Evolutionary conservation across 208 protist genomes (phyloP), one percentile per base, ranked within the genome.

Genomic region (Trypanosoma avium): DNA sequence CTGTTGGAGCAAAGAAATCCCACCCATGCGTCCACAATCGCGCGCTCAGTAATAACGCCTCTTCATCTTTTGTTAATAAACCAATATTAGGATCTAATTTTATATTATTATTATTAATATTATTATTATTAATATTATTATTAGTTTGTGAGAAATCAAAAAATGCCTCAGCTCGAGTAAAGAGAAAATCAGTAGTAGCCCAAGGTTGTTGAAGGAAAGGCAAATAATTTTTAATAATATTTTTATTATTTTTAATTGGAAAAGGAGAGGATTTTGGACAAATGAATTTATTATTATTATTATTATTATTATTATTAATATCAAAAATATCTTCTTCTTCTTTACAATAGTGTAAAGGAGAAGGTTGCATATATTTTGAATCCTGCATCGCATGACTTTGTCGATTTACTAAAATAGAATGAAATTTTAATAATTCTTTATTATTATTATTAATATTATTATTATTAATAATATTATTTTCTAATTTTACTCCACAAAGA

Each of bases 1-100:
- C 81, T 13, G 70, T 84, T 7, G 75, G 22, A 8, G 71, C 65
- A 64, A 83, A 82, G 1, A 83, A 49, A 50, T 87, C 78, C 73
- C 73, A 82, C 15, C 81, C 81, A 46, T 76, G 52, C 29, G 73
- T 81, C 81, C 81, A 86, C 21, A 86, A 54, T 43, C 68, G 67
- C 4, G 68, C 56, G 27, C 70, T 82, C 9, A 78, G 47, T 40
- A 81, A 63, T 17, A 77, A 21, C 29, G 78, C 62, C 43, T 73
- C 58, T 26, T 72, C 60, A n/a, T 59, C 77, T 22, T 47, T 26
- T 12, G 62, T 69, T 13, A 86, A 32, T 38, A 69, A 75, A 58
- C 70, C 65, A 24, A 83, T 53, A 21, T 64, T 70, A 17, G 81
- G 62, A 36, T 86, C 81, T 6, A 86, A 58, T 22, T n/a, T 43